Evolutionary conservation across 176 grass and related monocot genomes (phyloP).

Genomic region (Phoenix roebelenii): DNA sequence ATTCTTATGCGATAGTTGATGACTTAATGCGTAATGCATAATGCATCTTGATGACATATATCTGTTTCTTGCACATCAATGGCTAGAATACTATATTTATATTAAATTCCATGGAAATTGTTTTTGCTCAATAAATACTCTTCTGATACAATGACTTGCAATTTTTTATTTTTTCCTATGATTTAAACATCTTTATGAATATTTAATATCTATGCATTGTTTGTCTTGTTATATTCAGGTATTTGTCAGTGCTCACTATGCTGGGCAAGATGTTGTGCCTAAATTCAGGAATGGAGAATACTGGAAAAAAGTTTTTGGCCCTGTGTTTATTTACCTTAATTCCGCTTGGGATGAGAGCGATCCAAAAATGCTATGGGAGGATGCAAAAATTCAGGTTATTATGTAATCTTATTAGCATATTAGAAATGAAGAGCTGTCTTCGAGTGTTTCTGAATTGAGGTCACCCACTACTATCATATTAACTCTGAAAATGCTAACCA

Average conservation of each 20-base stretch:
- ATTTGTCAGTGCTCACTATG: constrained; percentile 69
- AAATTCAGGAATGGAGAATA: constrained; percentile 84
- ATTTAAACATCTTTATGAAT: too few relatives aligned
- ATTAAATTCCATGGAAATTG: too few relatives aligned
- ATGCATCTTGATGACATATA: too few relatives aligned
- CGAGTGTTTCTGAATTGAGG: neutral
- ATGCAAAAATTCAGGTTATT: constrained; percentile 80
- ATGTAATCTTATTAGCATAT: neutral
- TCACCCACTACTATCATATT: too few relatives aligned
- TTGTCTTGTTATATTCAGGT: constrained; percentile 30
- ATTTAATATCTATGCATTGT: neutral
- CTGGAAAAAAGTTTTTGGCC: constrained; percentile 95
- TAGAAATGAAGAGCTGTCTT: neutral
- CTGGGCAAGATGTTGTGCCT: constrained; percentile 53
- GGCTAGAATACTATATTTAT: too few relatives aligned
- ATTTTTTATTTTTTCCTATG: neutral
- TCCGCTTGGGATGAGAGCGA: constrained; percentile 47
- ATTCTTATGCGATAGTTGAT: too few relatives aligned
- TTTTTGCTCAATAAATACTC: too few relatives aligned
- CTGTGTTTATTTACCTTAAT: constrained; percentile 87
- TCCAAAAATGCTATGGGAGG: constrained; percentile 63
- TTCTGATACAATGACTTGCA: too few relatives aligned
- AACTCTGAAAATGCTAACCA: too few relatives aligned
- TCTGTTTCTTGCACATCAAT: too few relatives aligned
- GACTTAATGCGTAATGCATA: too few relatives aligned